Evolutionary conservation across 129 eudicot genomes (phyloP).

Genomic region (Centella asiatica): DNA sequence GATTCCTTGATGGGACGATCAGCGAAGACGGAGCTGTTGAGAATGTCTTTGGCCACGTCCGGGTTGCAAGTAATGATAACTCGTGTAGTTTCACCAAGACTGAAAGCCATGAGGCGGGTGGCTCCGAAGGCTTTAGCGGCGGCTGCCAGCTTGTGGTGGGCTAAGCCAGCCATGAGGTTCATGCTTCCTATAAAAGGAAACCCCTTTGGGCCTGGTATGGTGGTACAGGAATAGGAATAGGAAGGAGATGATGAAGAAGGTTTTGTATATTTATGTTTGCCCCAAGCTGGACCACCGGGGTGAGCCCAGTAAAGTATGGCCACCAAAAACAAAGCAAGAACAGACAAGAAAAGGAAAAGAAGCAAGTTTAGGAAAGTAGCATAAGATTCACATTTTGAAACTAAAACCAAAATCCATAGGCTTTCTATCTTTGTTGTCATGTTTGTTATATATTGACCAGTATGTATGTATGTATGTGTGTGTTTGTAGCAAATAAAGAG

Average conservation of each 20-base stretch:
- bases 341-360: conserved; percentile 8
- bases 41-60: conserved; percentile 64
- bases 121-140: conserved; percentile 40
- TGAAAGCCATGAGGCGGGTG: conserved; percentile 67
- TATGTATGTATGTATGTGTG: too few relatives aligned
- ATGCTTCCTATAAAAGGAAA: conserved; percentile 74
- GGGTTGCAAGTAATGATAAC: conserved; percentile 67
- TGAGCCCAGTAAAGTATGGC: conserved; percentile 39
- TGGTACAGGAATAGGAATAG: background rate
- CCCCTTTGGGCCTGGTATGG: conserved; percentile 68
- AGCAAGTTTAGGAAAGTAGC: conserved; percentile 30
- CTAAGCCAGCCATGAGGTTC: conserved; percentile 67
- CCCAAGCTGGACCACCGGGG: conserved; percentile 77
- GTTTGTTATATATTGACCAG: too few relatives aligned
- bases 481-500: too few relatives aligned
- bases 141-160: conserved; percentile 80
- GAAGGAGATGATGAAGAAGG: background rate
- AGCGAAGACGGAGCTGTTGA: conserved; percentile 48
- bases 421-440: conserved; percentile 37
- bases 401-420: conserved; percentile 64
- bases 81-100: conserved; percentile 75
- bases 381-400: conserved; percentile 40
- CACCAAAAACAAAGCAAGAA: conserved; percentile 24
- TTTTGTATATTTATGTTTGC: conserved; percentile 21
- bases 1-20: conserved; percentile 87